Evolutionary conservation across 768 basidiomycete genomes (phyloP).

Genomic region (Omphalotus guepiniiformis): DNA sequence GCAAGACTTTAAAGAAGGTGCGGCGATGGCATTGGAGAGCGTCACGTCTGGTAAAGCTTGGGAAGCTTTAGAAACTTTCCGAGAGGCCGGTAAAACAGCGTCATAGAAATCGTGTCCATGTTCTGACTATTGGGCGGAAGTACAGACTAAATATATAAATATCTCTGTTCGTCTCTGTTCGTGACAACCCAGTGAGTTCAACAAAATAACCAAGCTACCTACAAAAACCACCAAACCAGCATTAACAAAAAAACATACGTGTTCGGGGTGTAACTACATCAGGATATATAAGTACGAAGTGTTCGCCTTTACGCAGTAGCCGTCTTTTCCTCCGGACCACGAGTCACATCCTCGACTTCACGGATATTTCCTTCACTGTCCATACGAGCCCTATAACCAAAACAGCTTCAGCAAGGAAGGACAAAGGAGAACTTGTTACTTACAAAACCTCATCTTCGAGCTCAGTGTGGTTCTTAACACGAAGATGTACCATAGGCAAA

Average conservation of each 20-base stretch:
- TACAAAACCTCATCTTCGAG: conserved; percentile 50
- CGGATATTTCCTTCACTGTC: conserved; percentile 5
- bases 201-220: no score
- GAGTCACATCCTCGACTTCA: neutral
- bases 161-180: no score
- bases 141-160: no score
- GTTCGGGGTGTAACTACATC: no score
- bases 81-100: conserved; percentile 4
- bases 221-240: no score
- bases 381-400: conserved; percentile 7
- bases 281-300: no score
- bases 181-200: no score
- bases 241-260: no score
- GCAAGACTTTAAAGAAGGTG: conserved; percentile 64
- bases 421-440: conserved; percentile 18
- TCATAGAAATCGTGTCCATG: no score
- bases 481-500: conserved; percentile 71
- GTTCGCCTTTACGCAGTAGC: no score
- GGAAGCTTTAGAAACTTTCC: conserved; percentile 26
- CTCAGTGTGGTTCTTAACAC: conserved; percentile 59
- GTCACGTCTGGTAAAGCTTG: conserved; percentile 21
- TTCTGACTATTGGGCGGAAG: no score
- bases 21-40: conserved; percentile 59
- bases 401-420: neutral
- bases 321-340: neutral